These are phyloP conservation scores for Psilocybe subaeruginosa DNA, from an alignment of 768 basidiomycete genomes.

Conservation along the genomic window DNA sequence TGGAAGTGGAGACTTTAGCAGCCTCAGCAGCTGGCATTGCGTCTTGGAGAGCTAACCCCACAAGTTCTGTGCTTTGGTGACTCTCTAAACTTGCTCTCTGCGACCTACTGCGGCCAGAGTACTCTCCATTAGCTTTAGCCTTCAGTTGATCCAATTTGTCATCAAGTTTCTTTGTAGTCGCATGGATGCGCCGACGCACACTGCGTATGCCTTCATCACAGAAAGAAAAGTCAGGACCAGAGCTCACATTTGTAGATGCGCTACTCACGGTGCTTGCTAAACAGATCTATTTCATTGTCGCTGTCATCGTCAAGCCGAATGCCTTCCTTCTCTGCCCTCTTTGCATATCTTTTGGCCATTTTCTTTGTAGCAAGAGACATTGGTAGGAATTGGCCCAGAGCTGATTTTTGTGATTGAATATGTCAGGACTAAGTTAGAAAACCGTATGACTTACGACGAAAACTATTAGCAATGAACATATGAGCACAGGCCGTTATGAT, in stretches of 20 bases:
- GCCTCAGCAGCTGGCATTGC: conserved; percentile 14
- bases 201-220: conserved; percentile 32
- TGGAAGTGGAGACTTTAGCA: conserved; percentile 8
- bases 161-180: conserved; percentile 30
- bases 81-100: conserved; percentile 4
- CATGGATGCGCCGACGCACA: conserved; percentile 37
- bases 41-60: background rate
- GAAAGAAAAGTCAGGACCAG: background rate
- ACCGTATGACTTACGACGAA: conserved; percentile 5
- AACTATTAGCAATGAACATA: conserved; percentile 25
- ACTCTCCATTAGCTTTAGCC: conserved; percentile 24
- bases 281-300: conserved; percentile 38
- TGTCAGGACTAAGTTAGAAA: conserved; percentile 4
- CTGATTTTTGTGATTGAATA: conserved; percentile 38
- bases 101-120: background rate
- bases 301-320: conserved; percentile 19
- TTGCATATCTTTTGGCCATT: conserved; percentile 45
- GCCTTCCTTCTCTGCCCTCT: conserved; percentile 28
- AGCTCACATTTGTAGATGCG: background rate
- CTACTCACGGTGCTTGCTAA: conserved; percentile 36
- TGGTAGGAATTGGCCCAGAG: conserved; percentile 56
- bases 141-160: conserved; percentile 33
- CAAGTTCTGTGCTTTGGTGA: conserved; percentile 15
- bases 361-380: conserved; percentile 67
- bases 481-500: conserved; percentile 53